Evolutionary conservation across 768 basidiomycete species (phyloP).

Genomic region (Dictyophora rubrovolvata): DNA sequence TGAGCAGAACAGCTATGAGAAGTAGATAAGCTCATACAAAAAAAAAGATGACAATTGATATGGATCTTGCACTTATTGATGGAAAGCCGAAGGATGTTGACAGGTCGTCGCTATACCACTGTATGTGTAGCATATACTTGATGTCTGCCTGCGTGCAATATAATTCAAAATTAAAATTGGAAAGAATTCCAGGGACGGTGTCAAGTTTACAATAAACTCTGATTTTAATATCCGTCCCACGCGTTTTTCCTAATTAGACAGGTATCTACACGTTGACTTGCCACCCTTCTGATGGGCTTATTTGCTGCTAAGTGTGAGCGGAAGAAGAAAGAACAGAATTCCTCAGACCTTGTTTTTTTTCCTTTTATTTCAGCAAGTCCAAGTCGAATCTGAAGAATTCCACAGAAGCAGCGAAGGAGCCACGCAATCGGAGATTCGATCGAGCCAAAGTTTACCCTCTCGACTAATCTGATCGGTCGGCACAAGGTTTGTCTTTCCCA

Average conservation of each 20-base stretch:
- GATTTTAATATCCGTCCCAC: neutral
- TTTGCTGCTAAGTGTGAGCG: neutral
- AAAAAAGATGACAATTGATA: neutral
- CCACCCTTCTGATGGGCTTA: neutral
- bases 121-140: neutral
- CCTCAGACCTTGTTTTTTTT: neutral
- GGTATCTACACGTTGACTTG: neutral
- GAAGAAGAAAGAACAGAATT: neutral
- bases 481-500: neutral
- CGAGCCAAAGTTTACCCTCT: neutral
- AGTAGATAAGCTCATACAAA: neutral
- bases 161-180: neutral
- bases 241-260: neutral
- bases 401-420: neutral
- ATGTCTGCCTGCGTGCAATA: neutral
- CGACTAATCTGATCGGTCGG: neutral
- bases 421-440: neutral
- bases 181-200: neutral
- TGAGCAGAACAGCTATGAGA: neutral
- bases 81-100: no score
- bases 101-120: neutral
- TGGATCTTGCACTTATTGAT: neutral
- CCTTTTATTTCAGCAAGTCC: no score
- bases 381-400: neutral
- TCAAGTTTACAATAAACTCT: neutral